Base-by-base conservation (phyloP, 352 stramenopile species). In the Globisporangium carolinianum region DNA sequence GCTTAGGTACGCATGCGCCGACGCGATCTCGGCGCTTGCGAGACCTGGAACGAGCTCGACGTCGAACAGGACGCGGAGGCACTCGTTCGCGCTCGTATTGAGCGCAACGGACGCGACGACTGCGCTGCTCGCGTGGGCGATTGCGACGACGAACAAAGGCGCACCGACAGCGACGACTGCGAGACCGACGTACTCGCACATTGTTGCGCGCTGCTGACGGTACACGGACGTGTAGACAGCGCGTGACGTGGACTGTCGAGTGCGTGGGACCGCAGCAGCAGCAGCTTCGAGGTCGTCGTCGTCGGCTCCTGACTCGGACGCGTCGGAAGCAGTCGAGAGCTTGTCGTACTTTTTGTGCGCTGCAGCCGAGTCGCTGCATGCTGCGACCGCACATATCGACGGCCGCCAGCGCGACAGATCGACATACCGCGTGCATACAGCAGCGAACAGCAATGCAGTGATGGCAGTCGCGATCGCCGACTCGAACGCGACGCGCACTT, bases 41-140 rank as follows among this genome's bases (percentile, higher is more conserved):
- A 66, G 51, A 9, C 56, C 55, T 4, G 64, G 60, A 5, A 47
- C 56, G 24, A 81, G 66, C 6, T 67, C 67, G 4, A 53, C 15
- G 6, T 61, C 38, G 5, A 68, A 66, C 4, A 67, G 17, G 0
- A 53, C 51, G 17, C 60, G 63, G 46, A 81, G 74, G 1, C 75
- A 51, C 35, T 78, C 72, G 43, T 74, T 84, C n/a, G 78, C 36
- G 11, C 64, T 66, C 35, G 70, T 60, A 43, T 84, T 81, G 14
- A 81, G 55, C 6, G 54, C 74, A 15, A 75, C 62, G 8, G 66
- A 65, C 0, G 69, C 67, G 35, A 84, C 60, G 1, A 72, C 58
- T 0, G 58, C 57, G 1, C 52, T 66, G 54, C 48, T 69, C 14
- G 45, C 35, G 14, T 62, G 55, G 11, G 54, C 60, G 2, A 76